phyloP scores from a whole-genome alignment of 2,329 filamentous ascomycete genomes.

The Epichloe sylvatica region DNA sequence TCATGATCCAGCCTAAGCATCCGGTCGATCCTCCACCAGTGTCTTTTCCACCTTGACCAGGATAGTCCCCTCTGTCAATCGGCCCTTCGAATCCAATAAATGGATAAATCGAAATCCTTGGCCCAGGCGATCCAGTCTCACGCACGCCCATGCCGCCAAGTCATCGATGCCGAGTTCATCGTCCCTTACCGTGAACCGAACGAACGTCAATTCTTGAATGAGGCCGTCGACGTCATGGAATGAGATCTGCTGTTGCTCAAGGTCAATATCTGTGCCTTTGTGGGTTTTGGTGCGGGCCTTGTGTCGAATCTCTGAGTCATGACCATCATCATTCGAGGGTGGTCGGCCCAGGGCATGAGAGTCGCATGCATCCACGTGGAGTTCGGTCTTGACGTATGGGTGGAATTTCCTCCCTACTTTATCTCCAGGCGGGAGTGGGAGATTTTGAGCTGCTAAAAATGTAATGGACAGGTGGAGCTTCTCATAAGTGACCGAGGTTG shows the following conservation, averaged over 20 bases:
- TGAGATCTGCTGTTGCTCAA: constrained; percentile 40
- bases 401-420: constrained; percentile 44
- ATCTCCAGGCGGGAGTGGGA: constrained; percentile 49
- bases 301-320: constrained; percentile 31
- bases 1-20: not conserved
- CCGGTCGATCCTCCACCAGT: constrained; percentile 13
- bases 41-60: constrained; percentile 61
- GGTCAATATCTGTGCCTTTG: constrained; percentile 49
- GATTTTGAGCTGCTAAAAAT: constrained; percentile 61
- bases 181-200: constrained; percentile 77
- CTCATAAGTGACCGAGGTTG: constrained; percentile 31
- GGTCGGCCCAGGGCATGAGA: constrained; percentile 25
- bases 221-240: constrained; percentile 44
- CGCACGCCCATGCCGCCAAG: constrained; percentile 76
- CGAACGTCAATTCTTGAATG: constrained; percentile 56
- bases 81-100: constrained; percentile 55
- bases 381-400: constrained; percentile 70
- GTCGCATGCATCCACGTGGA: constrained; percentile 62
- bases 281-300: constrained; percentile 46
- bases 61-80: constrained; percentile 51
- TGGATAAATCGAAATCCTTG: constrained; percentile 66
- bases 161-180: constrained; percentile 68
- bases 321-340: constrained; percentile 24
- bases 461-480: constrained; percentile 58
- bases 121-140: constrained; percentile 67